Evolutionary conservation across 2,329 filamentous ascomycete genomes (phyloP), one percentile per base, ranked within the genome.

Genomic region (Claviceps sorghi): DNA sequence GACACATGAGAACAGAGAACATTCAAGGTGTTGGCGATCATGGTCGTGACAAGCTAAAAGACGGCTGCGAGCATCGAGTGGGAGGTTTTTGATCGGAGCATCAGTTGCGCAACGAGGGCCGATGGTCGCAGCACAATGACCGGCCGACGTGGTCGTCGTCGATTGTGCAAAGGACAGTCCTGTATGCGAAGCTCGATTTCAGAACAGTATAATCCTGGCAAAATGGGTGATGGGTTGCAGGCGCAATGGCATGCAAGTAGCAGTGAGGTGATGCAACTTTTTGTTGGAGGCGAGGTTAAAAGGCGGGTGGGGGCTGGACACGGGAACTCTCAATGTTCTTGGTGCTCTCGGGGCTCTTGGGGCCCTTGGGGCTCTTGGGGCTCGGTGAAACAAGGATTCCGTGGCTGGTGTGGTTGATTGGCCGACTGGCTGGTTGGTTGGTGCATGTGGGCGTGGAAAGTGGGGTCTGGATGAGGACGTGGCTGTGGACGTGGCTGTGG

Each of bases 21-120:
- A 65, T 68, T 68, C 61, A 65, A 66, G 67, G 69, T 70, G 67
- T 69, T 67, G 72, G 68, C 72, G 72, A 71, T 77, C 76, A 79
- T 79, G 67, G 75, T 78, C 67, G 71, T 71, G 62, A 66, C 64
- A 61, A 62, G 60, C 64, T 60, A 46, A 64, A 59, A 65, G 65
- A 67, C 70, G 38, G 46, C 30, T 46, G 46, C 34, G 17, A 51
- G 51, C 41, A 46, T 48, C 32, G 22, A 50, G 51, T 38, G 41
- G 38, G 21, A 51, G 19, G 45, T 45, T 42, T 46, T 46, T 38
- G 29, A 36, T 54, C 50, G 47, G 30, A 38, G 47, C 40, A 54
- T 48, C 46, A 47, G 43, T 19, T 34, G 44, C 26, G 50, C 50
- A n/a, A 48, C 43, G 50, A 42, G 26, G 44, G 44, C 36, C 21